A percentile compares a stretch with the other conserved stretches of the same genome.
Conservation (phyloP, 176 grass and related monocot species). For the Ensete glaucum region DNA sequence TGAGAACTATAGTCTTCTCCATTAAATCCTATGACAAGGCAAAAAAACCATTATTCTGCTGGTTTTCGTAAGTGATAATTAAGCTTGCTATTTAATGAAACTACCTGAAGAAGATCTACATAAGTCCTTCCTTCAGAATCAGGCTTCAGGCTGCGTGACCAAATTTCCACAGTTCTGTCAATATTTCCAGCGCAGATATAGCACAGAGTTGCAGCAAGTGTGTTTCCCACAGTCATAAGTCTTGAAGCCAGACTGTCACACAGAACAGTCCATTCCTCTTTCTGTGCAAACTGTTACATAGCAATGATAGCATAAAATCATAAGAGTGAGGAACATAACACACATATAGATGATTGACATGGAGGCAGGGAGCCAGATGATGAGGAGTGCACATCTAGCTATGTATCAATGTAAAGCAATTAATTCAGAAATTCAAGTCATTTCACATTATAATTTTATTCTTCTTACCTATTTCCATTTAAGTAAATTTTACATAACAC, state of each 20-base stretch:
- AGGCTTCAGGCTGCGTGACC: constrained; percentile 76
- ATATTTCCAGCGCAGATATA: constrained; percentile 98
- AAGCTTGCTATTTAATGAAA: neutral
- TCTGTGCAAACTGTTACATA: constrained; percentile 59
- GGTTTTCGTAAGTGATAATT: neutral
- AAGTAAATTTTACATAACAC: too few species aligned
- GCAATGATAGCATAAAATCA: neutral
- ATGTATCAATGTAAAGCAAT: too few species aligned
- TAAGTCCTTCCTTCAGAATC: constrained; percentile 70
- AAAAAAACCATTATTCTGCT: constrained; percentile 1
- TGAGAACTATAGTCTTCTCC: constrained; percentile 96
- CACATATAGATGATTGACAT: neutral
- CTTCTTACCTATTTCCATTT: too few species aligned
- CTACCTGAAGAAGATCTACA: constrained; percentile 97
- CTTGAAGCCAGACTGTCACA: constrained; percentile 78
- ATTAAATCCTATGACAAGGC: constrained; percentile 72
- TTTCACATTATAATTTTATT: too few species aligned
- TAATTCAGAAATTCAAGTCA: too few species aligned
- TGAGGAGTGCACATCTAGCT: neutral
- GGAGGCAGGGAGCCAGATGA: neutral
- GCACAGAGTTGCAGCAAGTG: constrained; percentile 75
- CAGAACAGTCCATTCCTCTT: constrained; percentile 83
- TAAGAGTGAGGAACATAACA: neutral
- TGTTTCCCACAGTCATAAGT: constrained; percentile 59
- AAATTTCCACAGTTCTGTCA: constrained; percentile 94